A percentile compares a stretch with the other conserved stretches of the same genome.
phyloP scores from a whole-genome alignment of 129 eudicot genomes.

The Smallanthus sonchifolius region DNA sequence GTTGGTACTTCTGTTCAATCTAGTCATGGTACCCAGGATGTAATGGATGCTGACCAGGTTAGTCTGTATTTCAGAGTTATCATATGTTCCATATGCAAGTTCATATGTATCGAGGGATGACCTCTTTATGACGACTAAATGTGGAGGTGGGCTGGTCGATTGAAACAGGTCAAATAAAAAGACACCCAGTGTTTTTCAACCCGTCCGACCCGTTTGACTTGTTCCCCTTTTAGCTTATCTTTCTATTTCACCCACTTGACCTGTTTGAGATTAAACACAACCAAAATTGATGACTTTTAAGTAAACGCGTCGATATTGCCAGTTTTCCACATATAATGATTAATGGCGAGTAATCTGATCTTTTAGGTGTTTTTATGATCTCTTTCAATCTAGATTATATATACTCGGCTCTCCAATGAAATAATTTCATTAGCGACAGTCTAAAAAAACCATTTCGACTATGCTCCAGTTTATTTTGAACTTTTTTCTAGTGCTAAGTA shows the following conservation, averaged over 20 bases:
- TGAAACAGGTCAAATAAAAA: neutral
- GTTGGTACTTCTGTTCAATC: conserved; percentile 29
- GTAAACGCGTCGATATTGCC: neutral
- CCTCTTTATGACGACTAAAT: neutral
- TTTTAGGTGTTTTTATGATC: neutral
- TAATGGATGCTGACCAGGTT: conserved; percentile 40
- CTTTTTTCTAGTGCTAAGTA: neutral
- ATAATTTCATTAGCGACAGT: conserved; percentile 4
- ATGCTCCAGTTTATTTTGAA: neutral
- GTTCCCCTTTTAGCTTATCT: neutral
- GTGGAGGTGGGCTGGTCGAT: neutral
- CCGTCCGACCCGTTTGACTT: neutral
- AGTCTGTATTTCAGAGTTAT: conserved; percentile 1
- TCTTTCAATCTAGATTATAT: neutral
- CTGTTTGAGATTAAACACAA: neutral
- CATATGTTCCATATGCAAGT: neutral
- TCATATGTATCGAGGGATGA: neutral
- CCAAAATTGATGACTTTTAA: neutral
- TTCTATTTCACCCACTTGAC: neutral
- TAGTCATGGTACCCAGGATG: conserved; percentile 13
- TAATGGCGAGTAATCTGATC: neutral
- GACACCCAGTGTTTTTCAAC: neutral
- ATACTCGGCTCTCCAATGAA: neutral
- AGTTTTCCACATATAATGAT: neutral
- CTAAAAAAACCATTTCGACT: neutral